A percentile compares a stretch with the other conserved stretches of the same genome.
phyloP scores from a whole-genome alignment of 148 eudicot species.

The Linanthus parryae region DNA sequence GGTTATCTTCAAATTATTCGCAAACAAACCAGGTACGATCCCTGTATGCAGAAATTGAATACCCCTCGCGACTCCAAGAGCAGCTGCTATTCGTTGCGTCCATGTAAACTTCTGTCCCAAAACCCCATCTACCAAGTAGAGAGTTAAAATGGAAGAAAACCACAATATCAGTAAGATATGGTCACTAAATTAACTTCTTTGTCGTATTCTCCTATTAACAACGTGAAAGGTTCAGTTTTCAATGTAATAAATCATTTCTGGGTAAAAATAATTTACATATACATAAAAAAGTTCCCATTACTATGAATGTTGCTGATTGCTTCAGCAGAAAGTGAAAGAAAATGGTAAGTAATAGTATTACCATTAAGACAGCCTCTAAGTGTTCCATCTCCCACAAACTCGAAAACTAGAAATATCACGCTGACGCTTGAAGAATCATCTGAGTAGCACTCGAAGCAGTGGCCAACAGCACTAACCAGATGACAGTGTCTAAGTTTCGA shows the following conservation, averaged over 20 bases:
- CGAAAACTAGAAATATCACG: conserved; percentile 52
- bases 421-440: conserved; percentile 58
- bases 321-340: no score
- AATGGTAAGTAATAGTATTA: no score
- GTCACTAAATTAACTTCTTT: no score
- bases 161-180: no score
- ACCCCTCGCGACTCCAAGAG: conserved; percentile 74
- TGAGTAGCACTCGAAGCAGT: conserved; percentile 61
- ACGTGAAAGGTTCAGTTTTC: no score
- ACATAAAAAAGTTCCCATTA: no score
- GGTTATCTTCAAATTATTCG: conserved; percentile 61
- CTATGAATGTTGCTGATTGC: no score
- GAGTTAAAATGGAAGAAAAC: neutral
- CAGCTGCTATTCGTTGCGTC: conserved; percentile 64
- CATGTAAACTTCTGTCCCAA: conserved; percentile 49
- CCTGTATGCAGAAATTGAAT: conserved; percentile 82
- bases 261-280: no score
- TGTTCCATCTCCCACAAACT: conserved; percentile 60
- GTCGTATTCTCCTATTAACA: no score
- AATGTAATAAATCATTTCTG: no score
- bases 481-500: conserved; percentile 71
- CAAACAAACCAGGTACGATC: conserved; percentile 57
- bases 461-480: conserved; percentile 70
- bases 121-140: conserved; percentile 11
- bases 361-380: conserved; percentile 53